Percentiles rank a stretch among this genome's conserved stretches.
Conservation (phyloP, 192 early-diverging fungal genomes). For the Haplosporangium gracile region DNA sequence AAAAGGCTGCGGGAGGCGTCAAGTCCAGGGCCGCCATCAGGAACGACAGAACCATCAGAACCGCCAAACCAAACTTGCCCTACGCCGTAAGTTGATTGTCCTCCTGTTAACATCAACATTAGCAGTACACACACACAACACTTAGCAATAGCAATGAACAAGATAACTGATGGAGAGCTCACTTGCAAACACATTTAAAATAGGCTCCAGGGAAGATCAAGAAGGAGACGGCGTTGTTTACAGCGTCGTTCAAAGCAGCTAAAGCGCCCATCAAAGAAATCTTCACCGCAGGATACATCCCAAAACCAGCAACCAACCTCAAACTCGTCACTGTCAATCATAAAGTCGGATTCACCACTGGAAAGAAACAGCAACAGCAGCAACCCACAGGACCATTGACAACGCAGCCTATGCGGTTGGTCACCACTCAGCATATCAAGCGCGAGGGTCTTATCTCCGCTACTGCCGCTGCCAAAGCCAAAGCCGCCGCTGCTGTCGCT, state of each 20-base stretch:
- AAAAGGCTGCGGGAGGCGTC: constrained; percentile 15
- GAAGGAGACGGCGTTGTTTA: constrained; percentile 44
- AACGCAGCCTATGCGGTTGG: constrained; percentile 20
- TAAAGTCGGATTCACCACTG: constrained; percentile 9
- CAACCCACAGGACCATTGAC: constrained; percentile 20
- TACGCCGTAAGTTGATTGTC: constrained; percentile 43
- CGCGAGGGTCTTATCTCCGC: constrained; percentile 12
- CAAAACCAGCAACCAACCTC: constrained; percentile 34
- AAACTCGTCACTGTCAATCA: constrained; percentile 49
- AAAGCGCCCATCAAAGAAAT: constrained; percentile 47
- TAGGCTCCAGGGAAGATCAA: constrained; percentile 1
- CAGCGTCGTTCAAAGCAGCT: constrained; percentile 41
- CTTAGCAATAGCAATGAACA: neutral
- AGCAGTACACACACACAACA: neutral
- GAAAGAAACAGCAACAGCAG: neutral
- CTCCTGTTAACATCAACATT: neutral
- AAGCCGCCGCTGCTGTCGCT: neutral
- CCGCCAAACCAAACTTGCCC: constrained; percentile 28
- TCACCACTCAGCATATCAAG: constrained; percentile 18
- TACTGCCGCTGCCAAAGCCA: neutral
- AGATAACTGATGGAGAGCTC: neutral
- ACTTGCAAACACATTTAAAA: neutral
- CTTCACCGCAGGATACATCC: constrained; percentile 51
- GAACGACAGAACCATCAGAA: constrained; percentile 7
- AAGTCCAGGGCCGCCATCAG: constrained; percentile 23